Evolutionary conservation across 345 rosid genomes (phyloP).

Genomic region (Hibiscus mutabilis): DNA sequence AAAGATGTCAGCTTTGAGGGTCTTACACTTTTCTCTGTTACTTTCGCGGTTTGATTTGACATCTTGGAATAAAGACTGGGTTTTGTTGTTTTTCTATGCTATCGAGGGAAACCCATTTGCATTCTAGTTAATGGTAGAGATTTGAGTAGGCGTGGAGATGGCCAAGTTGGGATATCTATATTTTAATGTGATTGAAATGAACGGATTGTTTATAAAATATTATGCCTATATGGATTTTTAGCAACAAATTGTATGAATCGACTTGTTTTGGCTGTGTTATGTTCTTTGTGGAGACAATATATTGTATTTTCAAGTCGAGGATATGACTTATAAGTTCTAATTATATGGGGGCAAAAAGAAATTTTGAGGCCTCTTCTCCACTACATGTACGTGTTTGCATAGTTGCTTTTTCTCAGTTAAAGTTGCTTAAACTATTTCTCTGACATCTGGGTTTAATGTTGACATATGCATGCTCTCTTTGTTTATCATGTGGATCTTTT

Average conservation of each 20-base stretch:
- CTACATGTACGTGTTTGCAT: neutral
- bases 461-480: neutral
- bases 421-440: neutral
- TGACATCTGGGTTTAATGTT: neutral
- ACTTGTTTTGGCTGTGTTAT: neutral
- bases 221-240: neutral
- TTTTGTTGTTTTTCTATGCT: no score
- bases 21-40: neutral
- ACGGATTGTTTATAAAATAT: neutral
- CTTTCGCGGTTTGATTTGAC: neutral
- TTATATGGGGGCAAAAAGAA: no score
- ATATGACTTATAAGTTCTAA: neutral
- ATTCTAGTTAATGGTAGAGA: no score
- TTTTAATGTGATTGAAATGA: no score
- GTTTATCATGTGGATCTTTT: neutral
- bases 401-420: neutral
- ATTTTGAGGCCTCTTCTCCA: neutral
- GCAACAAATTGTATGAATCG: neutral
- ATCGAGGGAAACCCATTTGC: neutral
- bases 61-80: no score
- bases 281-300: neutral
- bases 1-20: neutral
- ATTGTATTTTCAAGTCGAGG: neutral
- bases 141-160: no score
- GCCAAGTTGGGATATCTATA: no score